Evolutionary conservation across 352 stramenopile genomes (phyloP), one percentile per base, ranked within the genome.

Genomic region (Phytophthora gonapodyides): DNA sequence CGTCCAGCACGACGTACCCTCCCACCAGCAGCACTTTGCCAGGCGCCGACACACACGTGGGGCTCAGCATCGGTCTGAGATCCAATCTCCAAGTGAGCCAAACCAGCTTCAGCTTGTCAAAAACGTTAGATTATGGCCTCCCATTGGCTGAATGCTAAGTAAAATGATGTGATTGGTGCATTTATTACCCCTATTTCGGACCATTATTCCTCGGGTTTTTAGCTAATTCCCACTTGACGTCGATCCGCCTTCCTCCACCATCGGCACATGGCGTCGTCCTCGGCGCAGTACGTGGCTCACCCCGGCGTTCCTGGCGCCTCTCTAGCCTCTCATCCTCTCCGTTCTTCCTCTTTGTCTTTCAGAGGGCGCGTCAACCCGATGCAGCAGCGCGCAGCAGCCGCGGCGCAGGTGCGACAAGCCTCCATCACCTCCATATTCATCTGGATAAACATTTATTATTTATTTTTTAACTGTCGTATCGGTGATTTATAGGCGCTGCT

Each of bases 1-100:
- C 80, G 61, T 99, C 90, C 27, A 99, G 79, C 27, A 99, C 91
- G 11, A 98, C 70, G 73, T 99, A 99, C 1, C 97, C 97, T 34
- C 97, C 97, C 7, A 92, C 96, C 41, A 99, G 69, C 34, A 99
- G 78, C 47, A 98, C 90, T 71, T 99, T 99, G n/a, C 97, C 97
- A 6, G 97, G 96, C 36, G 92, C 94, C 38, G 94, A 98, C 38
- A 98, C 92, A 52, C 83, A 65, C 43, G 41, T 66, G 33, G 64
- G 17, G 15, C 35, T 31, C 11, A 69, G 36, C 54, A 61, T 71
- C 21, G 12, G 48, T 30, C 24, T 30, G 24, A 30, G 3, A 30
- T 30, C 24, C 21, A 5, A 40, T 36, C 49, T 42, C 31, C 27
- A 46, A 49, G 13, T 56, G 43, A 61, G 19, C 24, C 33, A 41